Evolutionary conservation across 1,284 basidiomycete genomes (phyloP).

Genomic region (Fomitopsis palustris): DNA sequence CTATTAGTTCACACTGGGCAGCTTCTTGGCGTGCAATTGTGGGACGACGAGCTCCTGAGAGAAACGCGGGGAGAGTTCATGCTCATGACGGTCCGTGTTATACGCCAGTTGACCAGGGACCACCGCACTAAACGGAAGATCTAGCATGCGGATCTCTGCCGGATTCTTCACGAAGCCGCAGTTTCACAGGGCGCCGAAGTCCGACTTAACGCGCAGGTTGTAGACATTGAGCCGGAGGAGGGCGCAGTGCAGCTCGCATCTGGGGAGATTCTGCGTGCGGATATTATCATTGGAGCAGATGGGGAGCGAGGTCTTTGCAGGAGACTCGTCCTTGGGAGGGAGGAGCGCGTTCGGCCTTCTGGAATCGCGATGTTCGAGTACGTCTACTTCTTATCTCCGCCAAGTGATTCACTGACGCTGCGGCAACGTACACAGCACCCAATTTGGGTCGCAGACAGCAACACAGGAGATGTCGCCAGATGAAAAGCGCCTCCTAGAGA

Average conservation of each 20-base stretch:
- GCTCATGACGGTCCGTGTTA: slow-evolving; percentile 45
- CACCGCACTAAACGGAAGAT: not conserved
- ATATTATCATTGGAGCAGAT: slow-evolving; percentile 67
- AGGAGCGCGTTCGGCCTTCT: slow-evolving; percentile 25
- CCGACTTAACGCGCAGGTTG: slow-evolving; percentile 17
- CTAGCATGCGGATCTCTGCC: slow-evolving; percentile 39
- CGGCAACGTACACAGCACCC: not conserved
- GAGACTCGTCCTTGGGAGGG: slow-evolving; percentile 30
- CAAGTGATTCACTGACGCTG: not conserved
- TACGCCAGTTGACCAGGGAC: slow-evolving; percentile 7
- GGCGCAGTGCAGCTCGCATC: slow-evolving; percentile 39
- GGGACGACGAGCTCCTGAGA: slow-evolving; percentile 49
- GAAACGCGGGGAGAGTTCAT: slow-evolving; percentile 55
- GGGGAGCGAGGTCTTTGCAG: slow-evolving; percentile 35
- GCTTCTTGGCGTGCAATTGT: slow-evolving; percentile 46
- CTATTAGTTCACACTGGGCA: slow-evolving; percentile 33
- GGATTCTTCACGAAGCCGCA: slow-evolving; percentile 42
- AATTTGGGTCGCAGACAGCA: not conserved
- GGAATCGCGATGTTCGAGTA: slow-evolving; percentile 44
- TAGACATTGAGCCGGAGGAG: slow-evolving; percentile 16
- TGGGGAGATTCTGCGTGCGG: slow-evolving; percentile 44
- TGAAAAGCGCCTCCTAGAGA: not conserved
- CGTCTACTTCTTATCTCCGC: slow-evolving; percentile 11
- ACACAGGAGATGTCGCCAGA: not conserved
- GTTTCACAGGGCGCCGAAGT: slow-evolving; percentile 27